Evolutionary conservation across 2,329 filamentous ascomycete species (phyloP).

Genomic region (Magnaporthiopsis poae): DNA sequence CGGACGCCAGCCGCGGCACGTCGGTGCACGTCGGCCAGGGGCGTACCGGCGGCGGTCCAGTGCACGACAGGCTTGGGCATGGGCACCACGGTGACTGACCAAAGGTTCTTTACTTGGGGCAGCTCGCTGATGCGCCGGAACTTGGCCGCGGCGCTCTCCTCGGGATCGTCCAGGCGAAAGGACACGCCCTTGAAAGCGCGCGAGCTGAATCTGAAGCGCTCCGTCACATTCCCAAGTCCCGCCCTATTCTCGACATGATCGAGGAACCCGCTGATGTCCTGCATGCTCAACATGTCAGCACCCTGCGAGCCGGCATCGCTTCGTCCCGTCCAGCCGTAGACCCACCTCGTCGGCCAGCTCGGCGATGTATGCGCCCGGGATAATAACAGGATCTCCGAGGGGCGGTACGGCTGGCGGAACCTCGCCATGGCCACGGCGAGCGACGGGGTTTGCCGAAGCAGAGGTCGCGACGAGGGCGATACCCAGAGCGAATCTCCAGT

Average conservation of each 20-base stretch:
- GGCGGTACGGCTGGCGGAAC: too few species aligned
- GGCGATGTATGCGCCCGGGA: slow-evolving; percentile 4
- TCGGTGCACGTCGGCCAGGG: too few species aligned
- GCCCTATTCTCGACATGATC: not conserved
- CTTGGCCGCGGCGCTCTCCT: slow-evolving; percentile 1
- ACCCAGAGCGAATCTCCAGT: too few species aligned
- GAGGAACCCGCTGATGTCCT: not conserved
- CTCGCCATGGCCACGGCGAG: too few species aligned
- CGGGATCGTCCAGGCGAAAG: slow-evolving; percentile 8
- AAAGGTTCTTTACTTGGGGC: slow-evolving; percentile 12
- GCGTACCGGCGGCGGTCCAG: slow-evolving; percentile 1
- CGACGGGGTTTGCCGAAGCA: too few species aligned
- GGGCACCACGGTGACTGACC: slow-evolving; percentile 14
- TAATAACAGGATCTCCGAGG: not conserved
- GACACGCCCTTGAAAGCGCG: slow-evolving; percentile 13
- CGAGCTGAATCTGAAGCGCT: slow-evolving; percentile 9
- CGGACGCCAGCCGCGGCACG: too few species aligned
- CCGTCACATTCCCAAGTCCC: not conserved
- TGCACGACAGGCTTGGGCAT: not conserved
- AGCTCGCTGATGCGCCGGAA: slow-evolving; percentile 10
- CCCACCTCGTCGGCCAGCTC: not conserved
- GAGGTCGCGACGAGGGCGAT: too few species aligned
- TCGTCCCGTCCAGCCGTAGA: too few species aligned
- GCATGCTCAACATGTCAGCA: too few species aligned
- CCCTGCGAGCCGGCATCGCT: too few species aligned